These are phyloP conservation scores for Tolypocladium capitatum DNA, from an alignment of 2,329 filamentous ascomycete species.

Conservation along the genomic window DNA sequence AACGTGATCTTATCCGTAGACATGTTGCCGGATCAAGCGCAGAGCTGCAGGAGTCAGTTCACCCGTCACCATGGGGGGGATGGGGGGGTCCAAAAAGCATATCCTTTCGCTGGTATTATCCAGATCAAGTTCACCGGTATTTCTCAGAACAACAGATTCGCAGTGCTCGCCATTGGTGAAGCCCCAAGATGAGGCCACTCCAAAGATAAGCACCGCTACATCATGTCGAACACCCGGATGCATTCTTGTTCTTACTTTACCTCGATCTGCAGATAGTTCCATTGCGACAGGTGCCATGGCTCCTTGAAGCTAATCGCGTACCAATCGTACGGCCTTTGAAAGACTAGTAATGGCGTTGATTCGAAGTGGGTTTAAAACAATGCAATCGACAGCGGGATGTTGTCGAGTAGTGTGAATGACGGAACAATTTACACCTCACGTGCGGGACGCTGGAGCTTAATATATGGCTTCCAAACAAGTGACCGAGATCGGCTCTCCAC, in stretches of 20 bases:
- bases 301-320: slow-evolving; percentile 9
- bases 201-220: background rate
- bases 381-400: background rate
- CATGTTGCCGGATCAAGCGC: slow-evolving; percentile 42
- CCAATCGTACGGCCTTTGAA: slow-evolving; percentile 1
- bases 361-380: background rate
- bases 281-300: slow-evolving; percentile 16
- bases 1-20: slow-evolving; percentile 77
- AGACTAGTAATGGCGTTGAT: background rate
- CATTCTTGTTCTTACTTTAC: slow-evolving; percentile 30
- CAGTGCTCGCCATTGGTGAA: slow-evolving; percentile 3
- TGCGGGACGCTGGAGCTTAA: background rate
- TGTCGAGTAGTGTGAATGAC: background rate
- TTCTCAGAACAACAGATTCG: slow-evolving; percentile 46
- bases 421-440: background rate
- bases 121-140: slow-evolving; percentile 79
- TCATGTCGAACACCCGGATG: slow-evolving; percentile 30
- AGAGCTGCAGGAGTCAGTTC: slow-evolving; percentile 35
- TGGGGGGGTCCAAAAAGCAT: slow-evolving; percentile 51
- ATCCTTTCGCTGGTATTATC: slow-evolving; percentile 81
- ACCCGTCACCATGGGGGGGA: slow-evolving; percentile 14
- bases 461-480: background rate
- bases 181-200: background rate
- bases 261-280: slow-evolving; percentile 26
- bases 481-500: background rate